These are phyloP conservation scores for Avena atlantica DNA, from an alignment of 176 grass and related monocot species.

Conservation along the genomic window DNA sequence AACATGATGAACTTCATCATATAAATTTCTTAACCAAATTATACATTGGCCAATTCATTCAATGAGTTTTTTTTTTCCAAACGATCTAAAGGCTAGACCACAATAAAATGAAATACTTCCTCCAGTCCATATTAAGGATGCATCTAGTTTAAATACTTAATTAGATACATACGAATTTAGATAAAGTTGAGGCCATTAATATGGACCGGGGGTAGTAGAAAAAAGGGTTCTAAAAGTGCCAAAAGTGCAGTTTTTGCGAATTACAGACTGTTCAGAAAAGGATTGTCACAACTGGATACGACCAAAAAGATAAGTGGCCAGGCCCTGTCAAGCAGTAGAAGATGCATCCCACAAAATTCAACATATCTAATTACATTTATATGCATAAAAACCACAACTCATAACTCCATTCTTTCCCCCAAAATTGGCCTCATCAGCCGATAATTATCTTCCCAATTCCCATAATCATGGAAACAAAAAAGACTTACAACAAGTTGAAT, in stretches of 20 bases:
- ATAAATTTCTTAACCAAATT: background rate
- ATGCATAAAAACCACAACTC: background rate
- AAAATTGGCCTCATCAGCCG: background rate
- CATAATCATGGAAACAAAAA: background rate
- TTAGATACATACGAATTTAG: too few species aligned
- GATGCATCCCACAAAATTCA: background rate
- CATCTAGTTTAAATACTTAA: too few species aligned
- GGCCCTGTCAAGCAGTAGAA: background rate
- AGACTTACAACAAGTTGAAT: background rate
- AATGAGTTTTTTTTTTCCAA: background rate
- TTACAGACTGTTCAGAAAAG: background rate
- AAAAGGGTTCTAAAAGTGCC: background rate
- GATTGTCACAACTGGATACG: background rate
- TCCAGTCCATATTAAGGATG: too few species aligned
- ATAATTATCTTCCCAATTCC: background rate
- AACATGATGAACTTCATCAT: background rate
- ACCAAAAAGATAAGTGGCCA: background rate
- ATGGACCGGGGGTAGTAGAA: too few species aligned
- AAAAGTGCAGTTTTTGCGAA: background rate
- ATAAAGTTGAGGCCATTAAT: too few species aligned
- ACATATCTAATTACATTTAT: background rate
- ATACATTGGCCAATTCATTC: background rate
- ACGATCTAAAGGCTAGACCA: background rate
- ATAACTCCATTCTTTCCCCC: too few species aligned
- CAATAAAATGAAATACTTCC: too few species aligned